Evolutionary conservation across 2,329 filamentous ascomycete genomes (phyloP).

Genomic region (Lachnellula suecica): DNA sequence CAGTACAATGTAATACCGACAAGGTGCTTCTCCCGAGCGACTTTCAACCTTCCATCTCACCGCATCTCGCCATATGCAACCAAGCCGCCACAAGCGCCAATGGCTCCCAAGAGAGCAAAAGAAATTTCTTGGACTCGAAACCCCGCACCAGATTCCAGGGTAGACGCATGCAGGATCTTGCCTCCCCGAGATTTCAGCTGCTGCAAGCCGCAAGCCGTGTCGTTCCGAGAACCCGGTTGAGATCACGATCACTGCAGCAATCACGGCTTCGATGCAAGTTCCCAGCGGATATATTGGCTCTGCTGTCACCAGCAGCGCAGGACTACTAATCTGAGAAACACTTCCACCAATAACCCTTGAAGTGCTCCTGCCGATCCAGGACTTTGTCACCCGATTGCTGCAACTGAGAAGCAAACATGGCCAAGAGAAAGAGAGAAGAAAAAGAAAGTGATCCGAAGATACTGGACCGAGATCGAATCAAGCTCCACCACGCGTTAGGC

Average conservation of each 20-base stretch:
- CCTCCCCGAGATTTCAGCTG: not conserved
- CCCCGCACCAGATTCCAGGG: not conserved
- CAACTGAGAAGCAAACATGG: not conserved
- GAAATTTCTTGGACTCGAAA: not conserved
- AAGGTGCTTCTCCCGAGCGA: slow-evolving; percentile 14
- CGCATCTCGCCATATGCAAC: not conserved
- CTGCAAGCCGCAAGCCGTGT: slow-evolving; percentile 3
- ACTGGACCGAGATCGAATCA: not conserved
- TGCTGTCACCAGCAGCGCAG: not conserved
- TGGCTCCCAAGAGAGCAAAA: not conserved
- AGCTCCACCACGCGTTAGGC: not conserved
- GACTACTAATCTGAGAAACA: not conserved
- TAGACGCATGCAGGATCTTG: not conserved
- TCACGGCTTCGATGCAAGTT: not conserved
- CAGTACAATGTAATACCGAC: slow-evolving; percentile 22
- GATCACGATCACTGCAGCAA: not conserved
- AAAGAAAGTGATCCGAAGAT: not conserved
- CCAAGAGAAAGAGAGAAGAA: not conserved
- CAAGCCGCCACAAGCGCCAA: not conserved
- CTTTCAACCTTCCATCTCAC: not conserved
- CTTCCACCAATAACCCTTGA: not conserved
- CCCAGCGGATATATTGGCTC: not conserved
- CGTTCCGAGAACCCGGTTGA: slow-evolving; percentile 8
- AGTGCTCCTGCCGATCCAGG: not conserved
- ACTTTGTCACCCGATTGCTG: not conserved